Conservation (phyloP, 768 basidiomycete species). For the Calocybe indica region DNA sequence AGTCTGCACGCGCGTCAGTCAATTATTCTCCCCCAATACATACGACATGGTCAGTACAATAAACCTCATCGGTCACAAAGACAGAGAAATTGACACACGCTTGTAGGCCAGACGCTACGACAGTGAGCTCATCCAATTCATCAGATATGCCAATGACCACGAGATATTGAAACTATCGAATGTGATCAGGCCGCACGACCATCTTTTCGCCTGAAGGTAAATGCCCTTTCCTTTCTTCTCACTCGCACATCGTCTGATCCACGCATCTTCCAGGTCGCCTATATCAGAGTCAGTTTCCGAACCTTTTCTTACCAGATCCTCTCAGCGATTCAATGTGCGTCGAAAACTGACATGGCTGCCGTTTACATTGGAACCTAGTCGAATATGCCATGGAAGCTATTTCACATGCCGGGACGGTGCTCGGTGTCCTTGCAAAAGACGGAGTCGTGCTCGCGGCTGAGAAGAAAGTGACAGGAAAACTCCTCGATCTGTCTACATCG, state of each 20-base stretch:
- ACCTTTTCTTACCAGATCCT: neutral
- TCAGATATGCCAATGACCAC: constrained; percentile 2
- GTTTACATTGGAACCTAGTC: constrained; percentile 43
- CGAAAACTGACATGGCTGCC: neutral
- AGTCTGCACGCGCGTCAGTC: constrained; percentile 35
- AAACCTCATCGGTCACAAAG: neutral
- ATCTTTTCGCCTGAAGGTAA: constrained; percentile 98
- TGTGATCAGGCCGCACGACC: constrained; percentile 76
- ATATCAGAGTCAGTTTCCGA: constrained; percentile 76
- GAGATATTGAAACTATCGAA: constrained; percentile 16
- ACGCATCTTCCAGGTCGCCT: constrained; percentile 67
- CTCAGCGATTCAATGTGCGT: neutral
- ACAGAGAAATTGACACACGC: constrained; percentile 1
- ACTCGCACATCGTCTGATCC: constrained; percentile 6
- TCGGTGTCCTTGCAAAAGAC: constrained; percentile 87
- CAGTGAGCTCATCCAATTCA: constrained; percentile 48
- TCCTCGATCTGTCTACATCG: constrained; percentile 82
- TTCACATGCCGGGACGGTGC: constrained; percentile 89
- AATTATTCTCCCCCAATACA: constrained; percentile 14
- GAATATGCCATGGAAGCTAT: constrained; percentile 99
- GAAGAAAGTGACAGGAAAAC: constrained; percentile 98
- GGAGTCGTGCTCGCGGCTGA: constrained; percentile 91
- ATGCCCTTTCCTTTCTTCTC: constrained; percentile 13
- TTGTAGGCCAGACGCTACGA: constrained; percentile 88
- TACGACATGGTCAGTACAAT: constrained; percentile 43